A percentile compares a stretch with the other conserved stretches of the same genome.
Conservation (phyloP, 805 yeast species). For the Cyberlindnera sargentensis region DNA sequence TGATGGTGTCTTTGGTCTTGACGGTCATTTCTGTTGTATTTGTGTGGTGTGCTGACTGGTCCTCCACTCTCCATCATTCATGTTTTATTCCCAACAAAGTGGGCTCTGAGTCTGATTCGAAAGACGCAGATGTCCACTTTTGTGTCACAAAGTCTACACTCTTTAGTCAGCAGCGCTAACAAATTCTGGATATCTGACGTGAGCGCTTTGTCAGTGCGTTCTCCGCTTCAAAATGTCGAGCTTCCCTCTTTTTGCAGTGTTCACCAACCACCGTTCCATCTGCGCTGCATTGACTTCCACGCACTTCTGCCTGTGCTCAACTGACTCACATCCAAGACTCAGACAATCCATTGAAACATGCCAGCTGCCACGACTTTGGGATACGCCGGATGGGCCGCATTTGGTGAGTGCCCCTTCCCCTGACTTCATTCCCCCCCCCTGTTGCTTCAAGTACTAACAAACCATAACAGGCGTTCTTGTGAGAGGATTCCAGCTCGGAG, state of each 20-base stretch:
- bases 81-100: too few relatives aligned
- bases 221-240: too few relatives aligned
- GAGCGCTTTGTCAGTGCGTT: too few relatives aligned
- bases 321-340: neutral
- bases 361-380: conserved; percentile 22
- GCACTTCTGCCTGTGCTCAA: neutral
- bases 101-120: too few relatives aligned
- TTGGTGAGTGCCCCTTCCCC: conserved; percentile 24
- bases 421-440: neutral
- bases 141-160: neutral
- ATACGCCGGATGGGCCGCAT: conserved; percentile 31
- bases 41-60: too few relatives aligned
- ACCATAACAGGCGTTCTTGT: conserved; percentile 29
- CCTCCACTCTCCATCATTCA: too few relatives aligned
- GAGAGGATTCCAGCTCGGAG: conserved; percentile 39
- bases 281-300: too few relatives aligned
- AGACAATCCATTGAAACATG: conserved; percentile 2
- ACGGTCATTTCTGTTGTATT: too few relatives aligned
- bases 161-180: too few relatives aligned
- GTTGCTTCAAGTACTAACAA: conserved; percentile 1
- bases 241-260: neutral
- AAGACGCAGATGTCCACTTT: neutral
- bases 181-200: too few relatives aligned
- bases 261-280: neutral
- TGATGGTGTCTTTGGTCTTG: conserved; percentile 19